A percentile compares a stretch with the other conserved stretches of the same genome.
Evolutionary conservation across 345 rosid genomes (phyloP).

Genomic region (Tarenaya hassleriana): DNA sequence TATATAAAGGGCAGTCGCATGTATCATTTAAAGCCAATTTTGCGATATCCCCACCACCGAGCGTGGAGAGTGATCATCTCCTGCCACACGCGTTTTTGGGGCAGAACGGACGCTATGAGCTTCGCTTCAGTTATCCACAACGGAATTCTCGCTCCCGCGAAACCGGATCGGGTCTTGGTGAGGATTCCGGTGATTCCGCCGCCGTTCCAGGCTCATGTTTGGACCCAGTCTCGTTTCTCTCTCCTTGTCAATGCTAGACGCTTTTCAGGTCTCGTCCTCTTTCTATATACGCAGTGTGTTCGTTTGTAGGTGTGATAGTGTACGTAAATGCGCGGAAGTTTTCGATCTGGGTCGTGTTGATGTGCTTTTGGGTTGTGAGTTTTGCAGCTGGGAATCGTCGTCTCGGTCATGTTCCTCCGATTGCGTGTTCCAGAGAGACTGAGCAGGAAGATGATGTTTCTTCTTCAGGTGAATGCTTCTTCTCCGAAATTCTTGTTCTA

Average conservation of each 20-base stretch:
- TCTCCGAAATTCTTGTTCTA: neutral
- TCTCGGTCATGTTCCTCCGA: constrained; percentile 22
- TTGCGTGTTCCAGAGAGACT: constrained; percentile 40
- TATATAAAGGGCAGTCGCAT: too few relatives aligned
- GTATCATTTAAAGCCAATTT: too few relatives aligned
- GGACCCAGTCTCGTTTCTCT: constrained; percentile 32
- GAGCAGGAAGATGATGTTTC: constrained; percentile 56
- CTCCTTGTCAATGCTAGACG: constrained; percentile 22
- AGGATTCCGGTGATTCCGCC: constrained; percentile 31
- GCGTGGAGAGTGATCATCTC: too few relatives aligned
- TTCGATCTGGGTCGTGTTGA: constrained; percentile 5
- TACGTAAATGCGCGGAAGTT: constrained; percentile 1
- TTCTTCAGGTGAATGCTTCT: constrained; percentile 41
- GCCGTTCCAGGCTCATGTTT: constrained; percentile 29
- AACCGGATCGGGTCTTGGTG: constrained; percentile 31
- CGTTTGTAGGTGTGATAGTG: neutral
- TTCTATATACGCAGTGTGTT: neutral
- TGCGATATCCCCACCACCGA: too few relatives aligned
- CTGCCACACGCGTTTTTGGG: too few relatives aligned
- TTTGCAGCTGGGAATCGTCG: constrained; percentile 33
- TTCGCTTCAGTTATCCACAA: constrained; percentile 58
- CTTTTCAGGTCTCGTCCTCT: constrained; percentile 29
- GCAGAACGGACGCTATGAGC: constrained; percentile 32
- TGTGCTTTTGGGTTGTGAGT: constrained; percentile 17
- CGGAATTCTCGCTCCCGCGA: constrained; percentile 40